A percentile compares a stretch with the other conserved stretches of the same genome.
Conservation (phyloP, 306 rosid species). For the Prunus mira region DNA sequence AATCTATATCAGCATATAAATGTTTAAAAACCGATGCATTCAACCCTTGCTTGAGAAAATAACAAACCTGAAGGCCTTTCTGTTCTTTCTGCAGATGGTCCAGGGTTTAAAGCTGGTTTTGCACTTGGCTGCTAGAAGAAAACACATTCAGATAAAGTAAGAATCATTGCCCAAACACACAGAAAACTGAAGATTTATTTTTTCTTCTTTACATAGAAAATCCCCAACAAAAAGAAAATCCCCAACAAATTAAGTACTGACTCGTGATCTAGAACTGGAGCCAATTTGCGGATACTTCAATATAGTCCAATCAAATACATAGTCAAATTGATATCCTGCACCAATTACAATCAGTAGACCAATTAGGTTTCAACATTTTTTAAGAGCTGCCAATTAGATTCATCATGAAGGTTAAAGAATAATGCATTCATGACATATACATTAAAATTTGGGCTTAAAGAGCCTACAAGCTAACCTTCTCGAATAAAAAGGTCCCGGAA, state of each 20-base stretch:
- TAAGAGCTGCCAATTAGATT: slow-evolving; percentile 9
- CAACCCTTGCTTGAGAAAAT: slow-evolving; percentile 18
- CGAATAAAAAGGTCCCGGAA: slow-evolving; percentile 91
- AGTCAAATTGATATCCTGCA: slow-evolving; percentile 95
- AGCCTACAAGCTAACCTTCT: slow-evolving; percentile 60
- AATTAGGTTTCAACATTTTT: background rate
- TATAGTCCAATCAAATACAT: slow-evolving; percentile 95
- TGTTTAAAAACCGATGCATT: background rate
- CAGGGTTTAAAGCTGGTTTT: slow-evolving; percentile 62
- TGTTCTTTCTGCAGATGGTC: slow-evolving; percentile 60
- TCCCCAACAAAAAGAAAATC: slow-evolving; percentile 16
- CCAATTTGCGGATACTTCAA: slow-evolving; percentile 94
- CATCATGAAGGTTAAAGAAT: slow-evolving; percentile 10
- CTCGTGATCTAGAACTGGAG: slow-evolving; percentile 82
- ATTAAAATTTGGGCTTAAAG: background rate
- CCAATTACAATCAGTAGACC: slow-evolving; percentile 16
- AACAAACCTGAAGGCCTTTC: slow-evolving; percentile 81
- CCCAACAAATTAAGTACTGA: slow-evolving; percentile 34
- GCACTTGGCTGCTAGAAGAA: slow-evolving; percentile 59
- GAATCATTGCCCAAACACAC: slow-evolving; percentile 20
- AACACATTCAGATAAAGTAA: slow-evolving; percentile 14
- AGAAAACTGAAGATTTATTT: background rate
- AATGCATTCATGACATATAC: background rate
- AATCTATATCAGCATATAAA: background rate
- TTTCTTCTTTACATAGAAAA: slow-evolving; percentile 18